Conservation (phyloP, 257 asterid genomes). For the Cinchona pubescens region DNA sequence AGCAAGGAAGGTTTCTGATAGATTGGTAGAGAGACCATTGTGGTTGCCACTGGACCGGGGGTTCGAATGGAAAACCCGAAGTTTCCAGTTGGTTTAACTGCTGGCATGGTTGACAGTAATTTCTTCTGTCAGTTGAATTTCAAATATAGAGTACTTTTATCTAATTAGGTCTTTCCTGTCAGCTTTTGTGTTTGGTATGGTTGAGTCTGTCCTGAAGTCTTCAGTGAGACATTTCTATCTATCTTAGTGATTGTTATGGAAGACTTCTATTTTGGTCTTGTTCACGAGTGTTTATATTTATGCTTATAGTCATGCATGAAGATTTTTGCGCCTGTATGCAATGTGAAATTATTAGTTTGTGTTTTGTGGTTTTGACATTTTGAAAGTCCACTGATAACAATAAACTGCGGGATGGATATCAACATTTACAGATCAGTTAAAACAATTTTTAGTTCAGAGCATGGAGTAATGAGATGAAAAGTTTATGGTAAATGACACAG, state of each 20-base stretch:
- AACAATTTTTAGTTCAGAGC: neutral
- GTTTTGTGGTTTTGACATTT: neutral
- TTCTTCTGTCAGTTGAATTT: neutral
- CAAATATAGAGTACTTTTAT: neutral
- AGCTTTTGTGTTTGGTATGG: neutral
- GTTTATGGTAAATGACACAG: too few species aligned
- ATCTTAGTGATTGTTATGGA: neutral
- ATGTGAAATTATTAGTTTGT: neutral
- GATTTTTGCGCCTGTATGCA: neutral
- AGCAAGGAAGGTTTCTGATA: neutral
- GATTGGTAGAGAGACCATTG: constrained; percentile 5
- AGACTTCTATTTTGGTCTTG: neutral
- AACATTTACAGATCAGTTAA: neutral
- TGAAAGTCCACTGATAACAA: neutral
- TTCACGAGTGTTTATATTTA: neutral
- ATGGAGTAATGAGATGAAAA: neutral
- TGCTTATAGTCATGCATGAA: neutral
- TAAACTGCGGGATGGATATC: too few species aligned
- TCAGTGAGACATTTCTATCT: neutral
- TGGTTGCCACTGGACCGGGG: constrained; percentile 15
- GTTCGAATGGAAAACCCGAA: neutral
- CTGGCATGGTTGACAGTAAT: constrained; percentile 12
- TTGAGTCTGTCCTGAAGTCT: neutral
- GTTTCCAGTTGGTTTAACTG: neutral
- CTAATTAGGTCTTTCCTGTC: constrained; percentile 6